Base-by-base conservation (phyloP, 2,329 filamentous ascomycete genomes). In the Raffaelea arxii region DNA sequence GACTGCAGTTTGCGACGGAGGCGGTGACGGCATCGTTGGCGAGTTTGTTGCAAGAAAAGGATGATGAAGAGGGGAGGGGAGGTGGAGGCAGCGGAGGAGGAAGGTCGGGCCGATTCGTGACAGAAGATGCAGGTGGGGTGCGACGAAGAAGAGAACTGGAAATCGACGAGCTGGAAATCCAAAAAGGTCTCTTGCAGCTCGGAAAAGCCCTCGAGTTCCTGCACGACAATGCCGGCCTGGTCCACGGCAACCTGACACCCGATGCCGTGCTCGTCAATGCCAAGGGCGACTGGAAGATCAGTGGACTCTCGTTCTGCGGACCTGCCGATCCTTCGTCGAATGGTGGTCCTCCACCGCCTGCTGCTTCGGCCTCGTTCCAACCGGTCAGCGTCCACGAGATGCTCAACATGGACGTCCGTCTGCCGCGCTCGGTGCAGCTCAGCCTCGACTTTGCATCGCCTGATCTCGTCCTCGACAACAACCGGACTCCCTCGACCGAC, bases 281-380 rank as follows among this genome's bases (percentile, higher is more conserved):
- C 36, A 98, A 98, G 82, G 94, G 87, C 41, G 92, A 98, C 64
- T 98, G 92, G 92, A 98, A 98, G 63, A 86, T 98, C 51, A 91
- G 89, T 56, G 92, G 91, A n/a, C 75, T 98, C 35, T 80, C 85
- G 0, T 98, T 96, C 63, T 87, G 85, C 60, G 86, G 86, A 40
- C 86, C 89, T 14, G 79, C 86, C 42, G 85, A 89, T 55, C 82
- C 79, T 24, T 82, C 84, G 54, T 22, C 23, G 19, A 27, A 25
- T 3, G 30, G 40, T 25, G 50, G 44, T 4, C 16, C 48, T 7
- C n/a, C n/a, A n/a, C n/a, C n/a, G n/a, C n/a, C n/a, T n/a, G 50
- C 43, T 18, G n/a, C 45, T 23, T 73, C 82, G 40, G 85, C 86
- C 3, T 84, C 86, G 4, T 79, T 94, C 42, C 75, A 82, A 37